Conservation (phyloP, 1,284 basidiomycete species). For the Cronartium quercuum region DNA sequence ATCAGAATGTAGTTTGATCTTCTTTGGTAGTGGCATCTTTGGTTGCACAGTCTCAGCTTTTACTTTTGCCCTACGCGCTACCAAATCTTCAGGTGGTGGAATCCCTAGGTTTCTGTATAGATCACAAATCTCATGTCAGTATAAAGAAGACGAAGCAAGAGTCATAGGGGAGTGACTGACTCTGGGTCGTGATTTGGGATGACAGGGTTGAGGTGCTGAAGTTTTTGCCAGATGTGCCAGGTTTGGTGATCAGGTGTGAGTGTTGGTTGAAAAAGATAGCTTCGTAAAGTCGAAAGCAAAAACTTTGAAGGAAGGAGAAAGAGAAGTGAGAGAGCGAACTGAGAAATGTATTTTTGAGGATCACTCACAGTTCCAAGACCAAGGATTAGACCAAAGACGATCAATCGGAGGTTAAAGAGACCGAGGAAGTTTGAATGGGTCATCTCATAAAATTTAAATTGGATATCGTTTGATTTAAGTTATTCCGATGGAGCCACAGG, state of each 20-base stretch:
- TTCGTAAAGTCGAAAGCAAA: neutral
- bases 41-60: neutral
- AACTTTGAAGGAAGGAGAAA: neutral
- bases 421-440: neutral
- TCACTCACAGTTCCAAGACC: neutral
- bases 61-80: neutral
- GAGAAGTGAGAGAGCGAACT: neutral
- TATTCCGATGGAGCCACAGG: too few relatives aligned
- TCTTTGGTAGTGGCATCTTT: slow-evolving; percentile 2
- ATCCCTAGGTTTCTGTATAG: neutral
- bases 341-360: neutral
- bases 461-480: too few relatives aligned
- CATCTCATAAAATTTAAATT: too few relatives aligned
- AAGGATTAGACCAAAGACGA: neutral
- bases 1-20: neutral
- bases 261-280: neutral
- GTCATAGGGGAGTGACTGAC: neutral
- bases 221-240: slow-evolving; percentile 1
- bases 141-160: neutral
- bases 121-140: neutral
- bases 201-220: neutral
- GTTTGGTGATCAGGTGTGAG: neutral
- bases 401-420: neutral
- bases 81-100: neutral
- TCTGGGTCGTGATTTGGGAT: slow-evolving; percentile 1